phyloP scores from a whole-genome alignment of 192 early-diverging fungal genomes.

The Coemansia sp. region DNA sequence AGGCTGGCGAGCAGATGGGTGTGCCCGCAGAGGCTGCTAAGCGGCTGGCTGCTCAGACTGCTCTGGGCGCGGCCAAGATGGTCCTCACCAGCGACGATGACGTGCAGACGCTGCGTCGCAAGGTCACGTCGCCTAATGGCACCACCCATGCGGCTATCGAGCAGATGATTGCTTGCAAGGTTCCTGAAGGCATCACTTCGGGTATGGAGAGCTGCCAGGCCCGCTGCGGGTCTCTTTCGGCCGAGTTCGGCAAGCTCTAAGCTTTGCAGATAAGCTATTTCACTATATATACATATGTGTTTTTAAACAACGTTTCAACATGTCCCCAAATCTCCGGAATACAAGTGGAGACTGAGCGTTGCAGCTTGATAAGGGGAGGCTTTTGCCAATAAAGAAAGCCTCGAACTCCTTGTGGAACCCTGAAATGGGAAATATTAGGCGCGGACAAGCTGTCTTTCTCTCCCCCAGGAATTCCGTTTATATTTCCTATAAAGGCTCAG shows the following conservation, averaged over 20 bases:
- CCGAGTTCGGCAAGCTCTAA: constrained; percentile 50
- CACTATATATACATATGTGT: too few relatives aligned
- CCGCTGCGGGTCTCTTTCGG: constrained; percentile 31
- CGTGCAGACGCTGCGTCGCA: constrained; percentile 71
- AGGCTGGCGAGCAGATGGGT: constrained; percentile 74
- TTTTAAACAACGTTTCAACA: too few relatives aligned
- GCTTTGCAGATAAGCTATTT: too few relatives aligned
- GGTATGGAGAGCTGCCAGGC: constrained; percentile 31
- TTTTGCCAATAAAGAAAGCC: too few relatives aligned
- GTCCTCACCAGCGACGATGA: constrained; percentile 66
- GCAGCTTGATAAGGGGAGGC: too few relatives aligned
- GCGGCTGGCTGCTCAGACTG: constrained; percentile 85
- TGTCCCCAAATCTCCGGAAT: too few relatives aligned
- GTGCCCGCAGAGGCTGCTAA: constrained; percentile 69
- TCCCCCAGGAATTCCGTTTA: background rate
- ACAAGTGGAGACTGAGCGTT: too few relatives aligned
- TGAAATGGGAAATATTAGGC: too few relatives aligned
- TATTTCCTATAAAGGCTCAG: constrained; percentile 2
- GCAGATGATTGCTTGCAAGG: constrained; percentile 59
- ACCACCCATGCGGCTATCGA: constrained; percentile 90
- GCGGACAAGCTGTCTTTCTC: too few relatives aligned
- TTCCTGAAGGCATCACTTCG: constrained; percentile 30
- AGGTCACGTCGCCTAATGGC: constrained; percentile 90
- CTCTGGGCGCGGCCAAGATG: constrained; percentile 87
- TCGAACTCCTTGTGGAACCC: too few relatives aligned